These are phyloP conservation scores for Lobulomyces angularis DNA, from an alignment of 192 early-diverging fungal species.

Conservation along the genomic window DNA sequence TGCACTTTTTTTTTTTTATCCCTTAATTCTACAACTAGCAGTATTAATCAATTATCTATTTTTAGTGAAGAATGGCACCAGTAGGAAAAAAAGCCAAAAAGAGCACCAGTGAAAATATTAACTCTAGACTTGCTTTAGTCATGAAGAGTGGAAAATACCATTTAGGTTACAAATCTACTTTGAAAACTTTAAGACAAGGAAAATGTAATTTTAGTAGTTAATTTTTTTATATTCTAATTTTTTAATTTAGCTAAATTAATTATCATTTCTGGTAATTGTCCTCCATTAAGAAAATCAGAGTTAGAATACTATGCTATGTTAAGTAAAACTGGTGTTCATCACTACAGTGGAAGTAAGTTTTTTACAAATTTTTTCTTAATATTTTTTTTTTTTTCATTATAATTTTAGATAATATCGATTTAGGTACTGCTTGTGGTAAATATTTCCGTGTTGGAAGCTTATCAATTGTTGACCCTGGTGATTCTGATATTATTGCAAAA, in stretches of 20 bases:
- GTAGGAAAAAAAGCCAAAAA: too few species aligned
- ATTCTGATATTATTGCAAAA: conserved; percentile 71
- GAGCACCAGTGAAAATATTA: too few species aligned
- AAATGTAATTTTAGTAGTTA: conserved; percentile 51
- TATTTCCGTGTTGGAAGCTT: conserved; percentile 92
- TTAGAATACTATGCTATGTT: conserved; percentile 99
- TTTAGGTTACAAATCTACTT: conserved; percentile 97
- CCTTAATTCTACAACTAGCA: too few species aligned
- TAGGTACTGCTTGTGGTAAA: conserved; percentile 99
- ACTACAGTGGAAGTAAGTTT: conserved; percentile 91
- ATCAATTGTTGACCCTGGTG: conserved; percentile 97
- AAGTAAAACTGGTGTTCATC: conserved; percentile 99
- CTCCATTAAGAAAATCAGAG: conserved; percentile 98
- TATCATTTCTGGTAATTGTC: conserved; percentile 98
- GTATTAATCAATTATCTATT: too few species aligned
- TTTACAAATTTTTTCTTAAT: conserved; percentile 4
- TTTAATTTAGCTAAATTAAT: conserved; percentile 78
- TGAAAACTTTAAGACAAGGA: conserved; percentile 92
- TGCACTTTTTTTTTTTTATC: too few species aligned
- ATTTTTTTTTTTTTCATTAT: conserved; percentile 9
- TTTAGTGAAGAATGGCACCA: too few species aligned
- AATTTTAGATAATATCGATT: conserved; percentile 96
- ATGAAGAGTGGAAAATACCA: conserved; percentile 99
- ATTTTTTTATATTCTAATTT: conserved; percentile 8
- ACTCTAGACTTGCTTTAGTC: conserved; percentile 94